Base-by-base conservation (phyloP, 2,329 filamentous ascomycete genomes). In the Lasiodiplodia theobromae region DNA sequence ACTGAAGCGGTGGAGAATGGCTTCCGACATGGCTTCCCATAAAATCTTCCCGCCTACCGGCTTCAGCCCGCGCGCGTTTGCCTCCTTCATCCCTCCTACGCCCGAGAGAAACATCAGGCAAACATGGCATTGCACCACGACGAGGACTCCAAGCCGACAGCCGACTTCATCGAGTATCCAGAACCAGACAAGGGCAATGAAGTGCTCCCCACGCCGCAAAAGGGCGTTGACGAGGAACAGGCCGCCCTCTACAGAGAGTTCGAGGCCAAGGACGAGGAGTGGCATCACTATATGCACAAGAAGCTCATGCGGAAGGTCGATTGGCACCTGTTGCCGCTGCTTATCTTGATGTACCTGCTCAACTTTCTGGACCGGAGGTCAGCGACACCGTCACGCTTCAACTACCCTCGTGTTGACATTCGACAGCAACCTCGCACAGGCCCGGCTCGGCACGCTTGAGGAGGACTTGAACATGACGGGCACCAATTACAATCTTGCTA, bases 381-480 rank as follows among this genome's bases (percentile, higher is more conserved):
- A 18, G 53, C 57, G 7, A 5, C 49, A 18, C 2, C 14, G n/a
- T 40, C 10, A 11, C 10, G n/a, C 12, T 31, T 8, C 4, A 18
- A 12, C n/a, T 21, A 25, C 3, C 4, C 34, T 11, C 14, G 4
- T 23, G 25, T 51, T 68, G 14, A 68, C 40, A 5, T 6, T 21
- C 5, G 7, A 88, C 28, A 93, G 91, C 54, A 93, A 94, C 73
- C 91, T 93, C 70, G 91, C 91, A 49, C 94, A 83, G 80, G 92
- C 85, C 2, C 85, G 85, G 71, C 79, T 79, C 16, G 73, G 74
- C 34, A 71, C 72, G 18, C 66, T 73, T 16, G 70, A 51, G n/a
- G 65, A 53, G 25, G 66, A 70, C 16, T 44, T 70, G n/a, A 34
- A 68, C 7, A 68, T 74, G 68, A 68, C 37, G n/a, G 87, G 86